Base-by-base conservation (phyloP, 768 basidiomycete genomes). In the Trametes cubensis region DNA sequence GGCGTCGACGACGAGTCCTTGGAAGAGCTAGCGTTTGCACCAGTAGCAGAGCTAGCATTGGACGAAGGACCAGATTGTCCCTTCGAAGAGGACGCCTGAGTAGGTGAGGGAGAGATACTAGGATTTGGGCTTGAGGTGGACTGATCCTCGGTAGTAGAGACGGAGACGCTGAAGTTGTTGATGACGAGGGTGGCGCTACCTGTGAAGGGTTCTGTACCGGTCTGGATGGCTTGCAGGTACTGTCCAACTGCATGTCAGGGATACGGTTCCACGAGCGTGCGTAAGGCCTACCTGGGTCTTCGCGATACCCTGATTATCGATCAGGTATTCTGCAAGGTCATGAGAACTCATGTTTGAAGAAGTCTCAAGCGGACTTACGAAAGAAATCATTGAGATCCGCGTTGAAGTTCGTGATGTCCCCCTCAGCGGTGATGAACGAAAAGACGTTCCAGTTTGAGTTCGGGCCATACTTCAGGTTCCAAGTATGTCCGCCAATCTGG, bases 391-490 rank as follows among this genome's bases (percentile, higher is more conserved):
- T 81, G 64, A 86, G 70, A 63, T 85, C 83, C 14, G 69, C 81
- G 47, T 70, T 74, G 75, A 85, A 86, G 67, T 78, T 69, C 41
- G 70, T 81, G 71, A 85, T 77, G 64, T 84, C 71, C 0, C 80
- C 83, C 1, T 73, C 61, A 4, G 76, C 72, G 62, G 76, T 81
- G 65, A 85, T 80, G 71, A 85, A 86, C 10, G 83, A 83, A 61
- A 82, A 71, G 6, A 84, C 83, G 68, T 84, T 70, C 83, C 83
- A 85, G 73, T 81, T 81, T n/a, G 73, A 55, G 67, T 83, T 83
- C 2, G 82, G 79, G n/a, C 84, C 83, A 47, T 71, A 74, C 83
- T 83, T 85, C 25, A 85, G 72, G 58, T 80, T 78, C 84, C 84
- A 86, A 3, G 77, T 78, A 67, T 83, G 74, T 25, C 81, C 82